Percentiles rank a stretch among this genome's conserved stretches.
Conservation (phyloP, 805 yeast species). For the Yamadazyma tumulicola region DNA sequence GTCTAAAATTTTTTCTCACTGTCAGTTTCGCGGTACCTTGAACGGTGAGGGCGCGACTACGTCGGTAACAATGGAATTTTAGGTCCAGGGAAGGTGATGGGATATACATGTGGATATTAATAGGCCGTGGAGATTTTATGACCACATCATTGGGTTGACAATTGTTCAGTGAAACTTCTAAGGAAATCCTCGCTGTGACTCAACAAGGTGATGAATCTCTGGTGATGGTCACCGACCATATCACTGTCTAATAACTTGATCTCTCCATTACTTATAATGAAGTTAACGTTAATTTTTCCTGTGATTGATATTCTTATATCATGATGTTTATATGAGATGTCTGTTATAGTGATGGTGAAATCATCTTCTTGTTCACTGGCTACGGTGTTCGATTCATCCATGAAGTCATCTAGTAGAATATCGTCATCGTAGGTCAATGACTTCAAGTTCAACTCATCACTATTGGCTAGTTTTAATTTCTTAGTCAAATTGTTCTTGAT, state of each 20-base stretch:
- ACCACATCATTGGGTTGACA: no score
- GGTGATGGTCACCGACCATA: slow-evolving; percentile 19
- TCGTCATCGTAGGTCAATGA: slow-evolving; percentile 15
- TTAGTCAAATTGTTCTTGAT: slow-evolving; percentile 31
- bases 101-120: no score
- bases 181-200: slow-evolving; percentile 29
- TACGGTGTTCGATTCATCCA: slow-evolving; percentile 16
- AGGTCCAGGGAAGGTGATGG: no score
- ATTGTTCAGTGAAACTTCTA: no score
- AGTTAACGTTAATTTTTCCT: slow-evolving; percentile 18
- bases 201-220: slow-evolving; percentile 22
- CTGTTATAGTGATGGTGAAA: slow-evolving; percentile 19
- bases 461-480: slow-evolving; percentile 35
- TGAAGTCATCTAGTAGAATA: slow-evolving; percentile 22
- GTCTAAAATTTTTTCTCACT: slow-evolving; percentile 4
- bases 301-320: slow-evolving; percentile 12
- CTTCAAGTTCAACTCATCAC: slow-evolving; percentile 34
- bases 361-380: slow-evolving; percentile 9
- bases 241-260: slow-evolving; percentile 16
- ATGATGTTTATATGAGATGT: slow-evolving; percentile 14
- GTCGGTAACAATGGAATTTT: no score
- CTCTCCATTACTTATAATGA: slow-evolving; percentile 32
- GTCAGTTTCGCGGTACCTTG: neutral
- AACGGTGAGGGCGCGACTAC: no score
- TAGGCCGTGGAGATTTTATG: no score